Evolutionary conservation across 2,329 filamentous ascomycete genomes (phyloP), one percentile per base, ranked within the genome.

Genomic region (Neurospora sp.): DNA sequence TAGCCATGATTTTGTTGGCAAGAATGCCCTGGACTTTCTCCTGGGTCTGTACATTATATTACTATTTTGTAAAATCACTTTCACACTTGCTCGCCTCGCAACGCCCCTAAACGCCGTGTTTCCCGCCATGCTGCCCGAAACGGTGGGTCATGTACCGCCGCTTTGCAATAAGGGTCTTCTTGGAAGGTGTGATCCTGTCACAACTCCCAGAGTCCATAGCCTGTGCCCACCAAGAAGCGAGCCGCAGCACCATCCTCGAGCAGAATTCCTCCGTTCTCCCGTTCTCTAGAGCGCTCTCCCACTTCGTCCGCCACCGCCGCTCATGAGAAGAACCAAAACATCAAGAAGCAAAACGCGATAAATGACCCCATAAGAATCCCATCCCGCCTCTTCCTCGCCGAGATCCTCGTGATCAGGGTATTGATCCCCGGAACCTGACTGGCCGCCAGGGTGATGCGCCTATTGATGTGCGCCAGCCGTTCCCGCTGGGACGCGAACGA

Each of bases 351-450:
- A 75, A 97, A 87, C 0, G 93, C 94, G 77, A 99, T 93, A 77
- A 99, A 97, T 66, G 85, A 84, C 19, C 93, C 96, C 83, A 99
- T 87, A 74, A 99, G 97, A 74, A 99, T 90, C 38, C 94, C 94
- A 80, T 99, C 96, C 76, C 96, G 89, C 79, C 95, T 89, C 86
- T 97, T 97, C 84, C 97, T 96, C 70, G 92, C 90, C 68, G 94
- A 95, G 81, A 99, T 99, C 81, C 92, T 91, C 68, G 89, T 89
- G 76, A 99, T 98, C 77, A 99, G 83, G 68, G 89, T 89, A 80
- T 98, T 99, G 76, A 99, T 89, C 1, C 96, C 96, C 0, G 96
- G 96, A 17, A 99, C 91, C 78, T 97, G 91, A 77, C 92, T 93
- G 46, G 95, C 96, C 37, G 94, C 95, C 40, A 91, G 85, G 4